Base-by-base conservation (phyloP, 495 filamentous ascomycete genomes). In the Neurospora cerealis region DNA sequence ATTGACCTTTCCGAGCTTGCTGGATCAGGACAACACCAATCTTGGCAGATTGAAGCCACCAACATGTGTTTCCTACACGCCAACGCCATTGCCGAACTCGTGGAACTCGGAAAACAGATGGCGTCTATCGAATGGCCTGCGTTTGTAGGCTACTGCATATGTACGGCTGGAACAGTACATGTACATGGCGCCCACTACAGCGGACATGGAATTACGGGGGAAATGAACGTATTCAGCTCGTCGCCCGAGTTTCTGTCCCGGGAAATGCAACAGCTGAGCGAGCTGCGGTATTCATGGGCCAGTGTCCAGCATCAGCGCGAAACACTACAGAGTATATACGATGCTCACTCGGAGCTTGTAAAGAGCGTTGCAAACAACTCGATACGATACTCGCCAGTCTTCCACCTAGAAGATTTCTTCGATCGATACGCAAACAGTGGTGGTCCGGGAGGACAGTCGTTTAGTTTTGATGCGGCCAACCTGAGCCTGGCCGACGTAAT, bases 41-140 rank as follows among this genome's bases (percentile, higher is more conserved):
- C 92, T 41, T 96, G 93, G 93, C 93, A 95, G 80, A 95, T 95
- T 70, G 92, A 94, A 77, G 91, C 93, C 0, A 95, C 93, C 1
- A 93, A 94, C 73, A 87, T 94, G 70, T 95, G 93, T 80, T 95
- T 96, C 80, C 85, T 92, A 19, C 93, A 96, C 75, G 92, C 93
- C 10, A 96, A 95, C 80, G 92, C 93, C 1, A 93, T 96, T 70
- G 90, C 91, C 6, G 93, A 95, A 75, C 84, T 96, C 1, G 92
- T 95, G 24, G 91, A 94, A 78, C 87, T 95, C 28, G 92, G 91
- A 2, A 88, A 89, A 69, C 87, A 86, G 77, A 83, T 83, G 36
- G 85, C 89, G 5, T 86, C 90, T 9, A 88, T 94, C 41, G 93
- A 94, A 79, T 95, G 92, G 92, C 92, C 93, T 0, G 90, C 89